Percentiles rank a stretch among this genome's conserved stretches.
phyloP scores from a whole-genome alignment of 176 grass and related monocot genomes.

The Areca catechu region DNA sequence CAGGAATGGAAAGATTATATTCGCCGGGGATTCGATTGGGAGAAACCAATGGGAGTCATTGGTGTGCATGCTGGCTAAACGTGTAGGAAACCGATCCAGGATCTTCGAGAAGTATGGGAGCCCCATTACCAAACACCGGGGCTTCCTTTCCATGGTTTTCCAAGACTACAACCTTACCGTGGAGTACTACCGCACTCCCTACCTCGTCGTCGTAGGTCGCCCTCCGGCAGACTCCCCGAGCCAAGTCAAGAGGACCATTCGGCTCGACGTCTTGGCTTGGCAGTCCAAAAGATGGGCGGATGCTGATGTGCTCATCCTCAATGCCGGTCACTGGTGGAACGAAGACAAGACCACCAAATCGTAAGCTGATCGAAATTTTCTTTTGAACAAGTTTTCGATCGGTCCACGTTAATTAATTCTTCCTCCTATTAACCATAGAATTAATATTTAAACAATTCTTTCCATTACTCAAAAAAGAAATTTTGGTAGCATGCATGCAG shows the following conservation, averaged over 20 bases:
- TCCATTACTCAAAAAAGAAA: background rate
- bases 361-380: background rate
- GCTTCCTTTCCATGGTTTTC: slow-evolving; percentile 33
- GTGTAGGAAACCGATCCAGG: background rate
- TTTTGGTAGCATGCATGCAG: too few relatives aligned
- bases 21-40: slow-evolving; percentile 19
- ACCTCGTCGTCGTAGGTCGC: slow-evolving; percentile 24
- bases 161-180: slow-evolving; percentile 32
- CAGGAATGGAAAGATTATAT: slow-evolving; percentile 16
- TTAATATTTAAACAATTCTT: too few relatives aligned
- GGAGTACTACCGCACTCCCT: slow-evolving; percentile 41
- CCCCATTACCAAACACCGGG: slow-evolving; percentile 10
- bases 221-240: background rate
- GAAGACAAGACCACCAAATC: slow-evolving; percentile 28
- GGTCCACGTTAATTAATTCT: too few relatives aligned
- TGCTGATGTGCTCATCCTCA: slow-evolving; percentile 35
- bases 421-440: too few relatives aligned
- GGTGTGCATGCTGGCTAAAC: slow-evolving; percentile 14
- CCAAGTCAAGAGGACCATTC: slow-evolving; percentile 19
- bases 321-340: slow-evolving; percentile 45
- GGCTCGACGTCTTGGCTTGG: slow-evolving; percentile 21
- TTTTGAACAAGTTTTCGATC: too few relatives aligned
- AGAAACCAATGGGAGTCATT: slow-evolving; percentile 26
- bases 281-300: slow-evolving; percentile 18
- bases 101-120: slow-evolving; percentile 18